Evolutionary conservation across 2,329 filamentous ascomycete species (phyloP).

Genomic region (Trichoderma polysporum): DNA sequence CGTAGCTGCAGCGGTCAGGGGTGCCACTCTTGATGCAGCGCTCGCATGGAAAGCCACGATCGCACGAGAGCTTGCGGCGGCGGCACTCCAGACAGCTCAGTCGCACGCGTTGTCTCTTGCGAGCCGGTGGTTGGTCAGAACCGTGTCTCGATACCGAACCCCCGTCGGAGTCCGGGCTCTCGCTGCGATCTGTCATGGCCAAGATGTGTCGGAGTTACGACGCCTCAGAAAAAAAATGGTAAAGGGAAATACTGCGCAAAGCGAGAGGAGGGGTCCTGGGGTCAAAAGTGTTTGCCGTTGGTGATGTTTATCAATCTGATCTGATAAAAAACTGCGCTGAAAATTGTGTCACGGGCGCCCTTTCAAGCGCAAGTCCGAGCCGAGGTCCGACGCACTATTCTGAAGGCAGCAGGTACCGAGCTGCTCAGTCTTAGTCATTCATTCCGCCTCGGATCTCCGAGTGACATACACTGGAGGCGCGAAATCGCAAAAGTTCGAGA

Average conservation of each 20-base stretch:
- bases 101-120: conserved; percentile 60
- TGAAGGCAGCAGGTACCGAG: not conserved
- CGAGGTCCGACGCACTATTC: conserved; percentile 10
- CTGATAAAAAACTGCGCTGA: conserved; percentile 36
- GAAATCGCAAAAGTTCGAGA: not conserved
- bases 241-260: conserved; percentile 16
- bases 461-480: not conserved
- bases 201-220: conserved; percentile 38
- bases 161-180: conserved; percentile 41
- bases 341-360: conserved; percentile 2
- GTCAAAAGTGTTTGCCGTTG: conserved; percentile 23
- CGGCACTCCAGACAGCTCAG: conserved; percentile 62
- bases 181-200: conserved; percentile 35
- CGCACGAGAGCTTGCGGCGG: conserved; percentile 60
- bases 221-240: conserved; percentile 24
- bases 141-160: conserved; percentile 29
- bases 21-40: conserved; percentile 63
- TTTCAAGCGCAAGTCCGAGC: conserved; percentile 8
- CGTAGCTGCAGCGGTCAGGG: conserved; percentile 59
- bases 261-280: conserved; percentile 27
- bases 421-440: conserved; percentile 20
- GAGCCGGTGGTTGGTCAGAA: conserved; percentile 41
- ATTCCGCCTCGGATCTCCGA: conserved; percentile 13
- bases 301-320: conserved; percentile 42
- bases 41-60: conserved; percentile 61